Evolutionary conservation across 2,329 filamentous ascomycete species (phyloP).

Genomic region (Colletotrichum sp.): DNA sequence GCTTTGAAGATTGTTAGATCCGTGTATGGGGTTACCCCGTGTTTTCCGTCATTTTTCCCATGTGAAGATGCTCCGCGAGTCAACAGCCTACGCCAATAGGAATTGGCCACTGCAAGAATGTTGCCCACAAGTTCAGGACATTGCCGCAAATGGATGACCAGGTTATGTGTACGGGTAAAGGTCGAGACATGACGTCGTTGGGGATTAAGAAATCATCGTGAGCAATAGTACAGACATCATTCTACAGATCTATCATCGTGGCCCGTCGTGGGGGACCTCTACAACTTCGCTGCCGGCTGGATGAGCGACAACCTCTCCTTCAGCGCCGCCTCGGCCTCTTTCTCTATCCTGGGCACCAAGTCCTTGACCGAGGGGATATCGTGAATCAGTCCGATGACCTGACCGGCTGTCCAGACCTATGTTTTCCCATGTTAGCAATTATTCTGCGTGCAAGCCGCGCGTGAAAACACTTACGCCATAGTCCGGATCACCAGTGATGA

Average conservation of each 20-base stretch:
- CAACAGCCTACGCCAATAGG: constrained; percentile 2
- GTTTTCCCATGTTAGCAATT: constrained; percentile 10
- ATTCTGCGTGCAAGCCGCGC: background rate
- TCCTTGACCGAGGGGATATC: constrained; percentile 79
- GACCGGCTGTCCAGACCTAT: constrained; percentile 95
- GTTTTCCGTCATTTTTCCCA: background rate
- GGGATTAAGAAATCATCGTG: background rate
- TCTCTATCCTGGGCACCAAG: constrained; percentile 76
- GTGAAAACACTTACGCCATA: constrained; percentile 71
- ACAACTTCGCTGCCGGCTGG: constrained; percentile 64
- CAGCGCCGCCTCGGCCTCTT: constrained; percentile 73
- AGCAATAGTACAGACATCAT: background rate
- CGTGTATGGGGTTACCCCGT: background rate
- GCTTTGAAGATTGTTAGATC: background rate
- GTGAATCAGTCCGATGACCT: constrained; percentile 89
- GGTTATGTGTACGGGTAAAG: background rate
- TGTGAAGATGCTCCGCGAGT: constrained; percentile 17
- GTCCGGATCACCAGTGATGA: constrained; percentile 88
- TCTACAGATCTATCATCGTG: background rate
- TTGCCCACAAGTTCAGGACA: background rate
- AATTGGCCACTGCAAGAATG: background rate
- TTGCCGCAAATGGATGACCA: background rate
- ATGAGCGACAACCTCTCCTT: constrained; percentile 63
- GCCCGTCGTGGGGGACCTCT: constrained; percentile 24
- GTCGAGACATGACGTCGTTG: background rate